Evolutionary conservation across 2,329 filamentous ascomycete species (phyloP).

Genomic region (Stagonosporopsis vannaccii): DNA sequence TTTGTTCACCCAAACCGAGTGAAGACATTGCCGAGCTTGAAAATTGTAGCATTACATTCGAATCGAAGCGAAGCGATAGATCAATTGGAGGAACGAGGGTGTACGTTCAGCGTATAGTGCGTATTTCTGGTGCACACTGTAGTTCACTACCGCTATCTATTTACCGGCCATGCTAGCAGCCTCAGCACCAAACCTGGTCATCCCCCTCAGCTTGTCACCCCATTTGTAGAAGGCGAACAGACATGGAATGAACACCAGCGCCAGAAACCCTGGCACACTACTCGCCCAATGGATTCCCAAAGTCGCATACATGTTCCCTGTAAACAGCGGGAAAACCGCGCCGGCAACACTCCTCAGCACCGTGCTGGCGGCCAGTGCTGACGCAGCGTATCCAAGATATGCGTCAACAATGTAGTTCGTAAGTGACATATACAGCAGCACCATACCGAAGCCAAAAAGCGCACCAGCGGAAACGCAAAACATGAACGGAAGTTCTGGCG

Average conservation of each 20-base stretch:
- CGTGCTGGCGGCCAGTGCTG: conserved; percentile 50
- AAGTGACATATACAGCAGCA: conserved; percentile 50
- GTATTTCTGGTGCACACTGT: no score
- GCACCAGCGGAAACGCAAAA: conserved; percentile 59
- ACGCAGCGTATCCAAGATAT: conserved; percentile 58
- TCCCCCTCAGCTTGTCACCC: conserved; percentile 24
- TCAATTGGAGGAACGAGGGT: no score
- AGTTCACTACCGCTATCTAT: no score
- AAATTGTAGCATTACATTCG: not conserved
- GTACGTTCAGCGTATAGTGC: no score
- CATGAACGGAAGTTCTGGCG: conserved; percentile 62
- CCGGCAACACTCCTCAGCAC: conserved; percentile 57
- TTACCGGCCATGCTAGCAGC: conserved; percentile 22
- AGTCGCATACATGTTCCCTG: conserved; percentile 53
- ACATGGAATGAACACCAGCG: conserved; percentile 49
- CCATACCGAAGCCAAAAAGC: conserved; percentile 55
- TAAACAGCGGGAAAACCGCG: conserved; percentile 58
- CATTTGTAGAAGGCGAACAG: conserved; percentile 26
- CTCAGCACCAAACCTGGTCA: conserved; percentile 31
- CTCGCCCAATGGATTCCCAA: conserved; percentile 59
- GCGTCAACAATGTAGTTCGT: conserved; percentile 74
- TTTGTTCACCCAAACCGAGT: not conserved
- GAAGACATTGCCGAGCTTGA: not conserved
- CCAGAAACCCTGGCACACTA: conserved; percentile 56
- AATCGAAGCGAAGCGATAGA: no score